Evolutionary conservation across 2,329 filamentous ascomycete species (phyloP).

Genomic region (Botrytis galanthina): DNA sequence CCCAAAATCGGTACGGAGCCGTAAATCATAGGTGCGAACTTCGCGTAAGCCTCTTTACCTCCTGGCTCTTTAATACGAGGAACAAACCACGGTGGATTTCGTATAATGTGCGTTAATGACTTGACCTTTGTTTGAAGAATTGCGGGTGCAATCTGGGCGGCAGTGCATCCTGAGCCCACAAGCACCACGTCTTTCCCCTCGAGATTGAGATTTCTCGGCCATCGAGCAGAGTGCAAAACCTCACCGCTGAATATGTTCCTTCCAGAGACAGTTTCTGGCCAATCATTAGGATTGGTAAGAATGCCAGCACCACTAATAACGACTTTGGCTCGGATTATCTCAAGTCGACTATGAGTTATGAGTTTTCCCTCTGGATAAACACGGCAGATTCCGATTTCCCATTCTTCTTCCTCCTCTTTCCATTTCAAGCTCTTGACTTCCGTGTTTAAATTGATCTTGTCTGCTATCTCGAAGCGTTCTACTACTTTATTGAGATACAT

Average conservation of each 20-base stretch:
- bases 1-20: neutral
- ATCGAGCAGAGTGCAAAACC: neutral
- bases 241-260: slow-evolving; percentile 27
- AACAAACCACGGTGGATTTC: neutral
- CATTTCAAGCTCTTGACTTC: neutral
- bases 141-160: neutral
- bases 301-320: slow-evolving; percentile 54
- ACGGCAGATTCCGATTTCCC: neutral
- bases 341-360: neutral
- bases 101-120: neutral
- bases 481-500: neutral
- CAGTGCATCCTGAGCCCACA: neutral
- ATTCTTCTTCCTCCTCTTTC: neutral
- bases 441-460: neutral
- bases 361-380: neutral
- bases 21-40: neutral
- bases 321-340: slow-evolving; percentile 41
- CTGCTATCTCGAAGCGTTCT: neutral
- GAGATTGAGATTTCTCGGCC: neutral
- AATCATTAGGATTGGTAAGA: slow-evolving; percentile 52
- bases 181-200: neutral
- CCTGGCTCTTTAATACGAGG: neutral
- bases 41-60: neutral
- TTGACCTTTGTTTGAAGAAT: neutral
- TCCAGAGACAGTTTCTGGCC: slow-evolving; percentile 51